Percentiles rank a stretch among this genome's conserved stretches.
These are phyloP conservation scores for Zygotorulaspora sp. DNA, from an alignment of 805 yeast species.

Conservation along the genomic window DNA sequence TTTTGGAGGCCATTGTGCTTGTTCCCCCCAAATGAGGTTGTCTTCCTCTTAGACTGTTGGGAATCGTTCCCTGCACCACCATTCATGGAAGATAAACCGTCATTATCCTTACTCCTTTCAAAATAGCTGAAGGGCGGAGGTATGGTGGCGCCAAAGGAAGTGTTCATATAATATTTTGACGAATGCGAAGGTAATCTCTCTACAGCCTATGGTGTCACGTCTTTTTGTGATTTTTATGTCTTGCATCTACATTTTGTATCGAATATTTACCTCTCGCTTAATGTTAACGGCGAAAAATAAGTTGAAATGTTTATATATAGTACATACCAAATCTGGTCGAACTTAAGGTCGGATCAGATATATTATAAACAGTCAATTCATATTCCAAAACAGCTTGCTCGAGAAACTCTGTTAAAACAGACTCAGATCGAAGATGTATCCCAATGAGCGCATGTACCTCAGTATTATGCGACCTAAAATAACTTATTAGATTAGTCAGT, in stretches of 20 bases:
- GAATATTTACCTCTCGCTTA: too few relatives aligned
- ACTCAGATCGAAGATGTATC: constrained; percentile 33
- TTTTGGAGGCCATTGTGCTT: background rate
- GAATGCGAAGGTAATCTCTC: constrained; percentile 3
- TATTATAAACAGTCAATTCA: constrained; percentile 18
- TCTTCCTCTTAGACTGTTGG: background rate
- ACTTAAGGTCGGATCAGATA: constrained; percentile 17
- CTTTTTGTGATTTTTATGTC: background rate
- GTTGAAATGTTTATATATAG: constrained; percentile 17
- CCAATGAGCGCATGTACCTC: constrained; percentile 25
- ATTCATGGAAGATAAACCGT: background rate
- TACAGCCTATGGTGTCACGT: background rate
- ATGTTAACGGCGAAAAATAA: too few relatives aligned
- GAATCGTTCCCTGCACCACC: background rate
- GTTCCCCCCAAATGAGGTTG: background rate
- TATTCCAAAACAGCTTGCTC: constrained; percentile 25
- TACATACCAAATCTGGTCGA: constrained; percentile 25
- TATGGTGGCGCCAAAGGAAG: constrained; percentile 19
- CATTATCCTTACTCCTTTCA: constrained; percentile 6
- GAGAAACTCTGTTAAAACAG: constrained; percentile 26
- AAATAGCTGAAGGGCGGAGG: constrained; percentile 21
- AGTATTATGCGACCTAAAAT: constrained; percentile 6
- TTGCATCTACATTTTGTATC: too few relatives aligned
- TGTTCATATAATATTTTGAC: constrained; percentile 15
- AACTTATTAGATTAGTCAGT: constrained; percentile 14